Conservation (phyloP, 2,329 filamentous ascomycete genomes). For the Aureobasidium musti region DNA sequence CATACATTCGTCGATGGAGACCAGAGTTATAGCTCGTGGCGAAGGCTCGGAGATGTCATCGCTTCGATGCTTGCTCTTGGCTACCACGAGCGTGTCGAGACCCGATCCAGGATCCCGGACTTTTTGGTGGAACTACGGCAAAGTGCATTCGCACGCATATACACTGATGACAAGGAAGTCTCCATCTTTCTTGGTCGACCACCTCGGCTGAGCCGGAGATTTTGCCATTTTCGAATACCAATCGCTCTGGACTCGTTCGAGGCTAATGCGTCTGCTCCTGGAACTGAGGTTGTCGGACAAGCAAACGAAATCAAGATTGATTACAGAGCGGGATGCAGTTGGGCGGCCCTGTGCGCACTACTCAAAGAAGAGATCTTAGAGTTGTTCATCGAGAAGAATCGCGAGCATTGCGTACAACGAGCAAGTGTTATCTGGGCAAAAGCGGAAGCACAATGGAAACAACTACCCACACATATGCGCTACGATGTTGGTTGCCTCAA, state of each 20-base stretch:
- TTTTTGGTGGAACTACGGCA: conserved; percentile 49
- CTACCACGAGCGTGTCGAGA: conserved; percentile 48
- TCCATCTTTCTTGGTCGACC: conserved; percentile 56
- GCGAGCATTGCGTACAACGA: conserved; percentile 27
- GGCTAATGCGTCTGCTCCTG: background rate
- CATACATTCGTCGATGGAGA: conserved; percentile 50
- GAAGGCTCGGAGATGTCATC: conserved; percentile 50
- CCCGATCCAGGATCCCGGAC: conserved; percentile 38
- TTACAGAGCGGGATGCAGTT: conserved; percentile 37
- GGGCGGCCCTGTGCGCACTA: conserved; percentile 40
- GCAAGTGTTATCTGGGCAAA: conserved; percentile 32
- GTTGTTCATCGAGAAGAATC: conserved; percentile 35
- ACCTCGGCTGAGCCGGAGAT: conserved; percentile 49
- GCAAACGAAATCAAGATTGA: conserved; percentile 34
- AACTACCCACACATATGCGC: conserved; percentile 37
- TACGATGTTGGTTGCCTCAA: conserved; percentile 32
- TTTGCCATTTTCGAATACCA: conserved; percentile 42
- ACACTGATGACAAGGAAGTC: conserved; percentile 52
- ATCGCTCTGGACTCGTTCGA: background rate
- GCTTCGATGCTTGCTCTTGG: conserved; percentile 53
- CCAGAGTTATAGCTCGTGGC: conserved; percentile 54
- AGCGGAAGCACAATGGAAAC: conserved; percentile 36
- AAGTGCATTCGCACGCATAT: conserved; percentile 48
- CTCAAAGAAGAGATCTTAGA: conserved; percentile 43
- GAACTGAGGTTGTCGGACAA: background rate